Conservation (phyloP, 768 basidiomycete species). For the Exidia glandulosa region DNA sequence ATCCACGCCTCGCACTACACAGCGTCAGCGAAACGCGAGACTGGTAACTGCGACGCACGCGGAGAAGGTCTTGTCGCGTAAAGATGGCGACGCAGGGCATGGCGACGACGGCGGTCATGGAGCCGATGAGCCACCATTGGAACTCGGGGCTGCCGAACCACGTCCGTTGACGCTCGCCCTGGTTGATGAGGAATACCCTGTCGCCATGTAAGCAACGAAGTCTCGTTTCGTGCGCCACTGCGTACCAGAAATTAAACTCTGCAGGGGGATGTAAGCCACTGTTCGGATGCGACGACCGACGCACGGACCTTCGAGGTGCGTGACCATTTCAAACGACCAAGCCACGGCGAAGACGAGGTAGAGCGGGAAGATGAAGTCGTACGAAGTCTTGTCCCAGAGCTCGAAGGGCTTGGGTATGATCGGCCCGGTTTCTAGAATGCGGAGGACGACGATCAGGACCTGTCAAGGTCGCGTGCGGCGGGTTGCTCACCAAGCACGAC, state of each 20-base stretch:
- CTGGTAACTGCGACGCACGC: conserved; percentile 28
- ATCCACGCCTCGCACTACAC: conserved; percentile 59
- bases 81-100: conserved; percentile 62
- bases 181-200: conserved; percentile 75
- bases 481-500: not conserved
- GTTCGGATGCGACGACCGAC: conserved; percentile 3
- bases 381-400: conserved; percentile 35
- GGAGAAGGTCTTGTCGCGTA: conserved; percentile 45
- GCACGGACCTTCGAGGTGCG: conserved; percentile 76
- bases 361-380: conserved; percentile 52
- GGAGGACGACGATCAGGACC: not conserved
- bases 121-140: conserved; percentile 57
- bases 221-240: not conserved
- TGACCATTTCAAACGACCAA: conserved; percentile 74
- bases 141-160: conserved; percentile 82
- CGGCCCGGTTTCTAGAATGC: not conserved
- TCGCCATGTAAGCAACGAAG: conserved; percentile 40
- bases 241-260: conserved; percentile 3
- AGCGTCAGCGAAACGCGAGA: not conserved
- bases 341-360: conserved; percentile 59
- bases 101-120: conserved; percentile 50
- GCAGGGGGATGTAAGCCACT: not conserved
- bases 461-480: not conserved
- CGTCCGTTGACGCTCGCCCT: conserved; percentile 54
- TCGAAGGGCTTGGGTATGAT: conserved; percentile 44